Base-by-base conservation (phyloP, 306 rosid species). In the Leucaena leucocephala region DNA sequence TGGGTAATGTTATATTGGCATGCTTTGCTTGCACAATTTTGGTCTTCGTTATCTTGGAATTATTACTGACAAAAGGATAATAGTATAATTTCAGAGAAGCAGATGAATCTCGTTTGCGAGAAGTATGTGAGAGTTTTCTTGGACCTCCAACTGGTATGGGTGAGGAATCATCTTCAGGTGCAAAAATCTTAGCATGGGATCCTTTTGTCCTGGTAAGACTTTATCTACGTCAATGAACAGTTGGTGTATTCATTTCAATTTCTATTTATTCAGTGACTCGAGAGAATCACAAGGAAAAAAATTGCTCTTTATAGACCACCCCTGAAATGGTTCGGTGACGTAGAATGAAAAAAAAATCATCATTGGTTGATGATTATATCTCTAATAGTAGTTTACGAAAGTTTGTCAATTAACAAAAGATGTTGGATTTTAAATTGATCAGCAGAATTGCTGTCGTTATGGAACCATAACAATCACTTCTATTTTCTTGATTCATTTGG, bases 61-160 rank as follows among this genome's bases (percentile, higher is more conserved):
- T 34, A 59, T 34, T 59, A 72, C 82, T 49, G 67, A 76, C 80
- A 86, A 40, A 76, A 39, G 21, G 76, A 46, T 68, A 58, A 44
- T 76, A 10, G 69, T 69, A 77, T 82, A 57, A 70, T 89, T 88
- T 82, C 96, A 95, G 99, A 81, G 99, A 95, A 89, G 93, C 99
- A 15, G 99, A 95, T 58, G 99, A 93, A 86, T 93, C 97, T 81
- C 96, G 99, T 3, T 77, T 95, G 63, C 87, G 99, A 43, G 99
- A 95, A 85, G 96, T 93, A 66, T 95, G 98, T 58, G 99, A 95
- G 89, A 88, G 89, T 87, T 93, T 91, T 81, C 96, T 95, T 78
- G 99, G 99, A 84, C 99, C 98, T 80, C 99, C 99, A 16, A 87
- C 94, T 27, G 99, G 99, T 85, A 95, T 95, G 98, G 90, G 84